These are phyloP conservation scores for Emmonsiellopsis sp. DNA, from an alignment of 2,329 filamentous ascomycete species.

Conservation along the genomic window DNA sequence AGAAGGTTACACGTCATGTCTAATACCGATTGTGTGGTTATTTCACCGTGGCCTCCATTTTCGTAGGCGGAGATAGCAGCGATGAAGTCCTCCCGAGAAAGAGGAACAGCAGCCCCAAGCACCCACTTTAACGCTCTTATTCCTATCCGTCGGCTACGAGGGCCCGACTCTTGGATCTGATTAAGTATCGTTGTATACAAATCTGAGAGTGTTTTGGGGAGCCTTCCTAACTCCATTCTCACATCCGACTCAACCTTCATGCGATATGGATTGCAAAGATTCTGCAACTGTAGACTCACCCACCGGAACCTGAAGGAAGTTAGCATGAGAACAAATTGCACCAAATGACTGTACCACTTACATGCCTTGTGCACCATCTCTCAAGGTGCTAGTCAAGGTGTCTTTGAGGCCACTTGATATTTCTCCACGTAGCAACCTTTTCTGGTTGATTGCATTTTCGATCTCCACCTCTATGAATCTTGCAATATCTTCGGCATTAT, in stretches of 20 bases:
- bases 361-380: slow-evolving; percentile 19
- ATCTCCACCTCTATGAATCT: slow-evolving; percentile 15
- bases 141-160: slow-evolving; percentile 2
- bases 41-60: not conserved
- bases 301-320: slow-evolving; percentile 21
- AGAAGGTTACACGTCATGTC: slow-evolving; percentile 21
- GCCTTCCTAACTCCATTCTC: slow-evolving; percentile 12
- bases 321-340: slow-evolving; percentile 4
- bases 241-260: slow-evolving; percentile 16
- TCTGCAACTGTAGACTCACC: slow-evolving; percentile 21
- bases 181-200: slow-evolving; percentile 8
- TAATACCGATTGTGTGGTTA: slow-evolving; percentile 12
- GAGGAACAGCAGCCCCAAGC: slow-evolving; percentile 10
- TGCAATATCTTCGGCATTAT: slow-evolving; percentile 21
- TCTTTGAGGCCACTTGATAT: slow-evolving; percentile 10
- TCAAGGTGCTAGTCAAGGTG: slow-evolving; percentile 15
- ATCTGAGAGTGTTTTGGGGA: slow-evolving; percentile 12
- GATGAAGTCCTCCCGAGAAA: slow-evolving; percentile 13
- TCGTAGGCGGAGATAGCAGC: slow-evolving; percentile 9
- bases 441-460: slow-evolving; percentile 8
- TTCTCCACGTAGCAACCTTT: slow-evolving; percentile 9
- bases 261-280: slow-evolving; percentile 12
- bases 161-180: not conserved
- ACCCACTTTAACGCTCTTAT: slow-evolving; percentile 15
- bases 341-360: slow-evolving; percentile 9